A percentile compares a stretch with the other conserved stretches of the same genome.
Conservation (phyloP, 2,329 filamentous ascomycete genomes). For the Reticulascus tulasneorum region DNA sequence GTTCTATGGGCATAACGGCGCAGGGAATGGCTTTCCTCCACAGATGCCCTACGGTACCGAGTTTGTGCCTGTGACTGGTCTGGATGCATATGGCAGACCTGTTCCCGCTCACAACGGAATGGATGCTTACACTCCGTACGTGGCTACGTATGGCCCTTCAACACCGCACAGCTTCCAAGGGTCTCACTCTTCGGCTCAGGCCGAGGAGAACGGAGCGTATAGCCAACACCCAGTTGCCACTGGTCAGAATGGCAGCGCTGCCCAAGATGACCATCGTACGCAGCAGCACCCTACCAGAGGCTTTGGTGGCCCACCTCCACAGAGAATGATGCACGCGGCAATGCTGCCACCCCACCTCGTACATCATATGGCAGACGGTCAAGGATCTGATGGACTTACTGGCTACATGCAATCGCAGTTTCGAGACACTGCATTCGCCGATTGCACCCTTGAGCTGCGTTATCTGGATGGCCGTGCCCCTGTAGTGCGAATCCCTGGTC, state of each 20-base stretch:
- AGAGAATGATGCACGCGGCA: constrained; percentile 25
- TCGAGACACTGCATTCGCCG: constrained; percentile 32
- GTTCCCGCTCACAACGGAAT: constrained; percentile 25
- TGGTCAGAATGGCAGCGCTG: constrained; percentile 30
- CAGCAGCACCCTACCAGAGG: constrained; percentile 5
- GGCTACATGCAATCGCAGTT: constrained; percentile 36
- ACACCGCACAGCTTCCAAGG: constrained; percentile 60
- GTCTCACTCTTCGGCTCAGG: constrained; percentile 52
- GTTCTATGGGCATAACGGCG: constrained; percentile 24
- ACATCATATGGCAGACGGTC: constrained; percentile 13
- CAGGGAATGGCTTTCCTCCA: constrained; percentile 31
- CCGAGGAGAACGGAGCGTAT: constrained; percentile 39
- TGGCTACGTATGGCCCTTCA: constrained; percentile 44
- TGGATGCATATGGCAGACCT: constrained; percentile 35
- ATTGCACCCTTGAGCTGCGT: constrained; percentile 44
- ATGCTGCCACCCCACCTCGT: constrained; percentile 16
- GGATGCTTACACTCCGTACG: constrained; percentile 28
- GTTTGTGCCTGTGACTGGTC: constrained; percentile 27
- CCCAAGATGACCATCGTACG: constrained; percentile 25
- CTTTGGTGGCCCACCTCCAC: constrained; percentile 18
- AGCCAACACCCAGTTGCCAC: constrained; percentile 35
- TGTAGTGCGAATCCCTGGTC: constrained; percentile 44
- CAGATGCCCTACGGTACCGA: constrained; percentile 32
- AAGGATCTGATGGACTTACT: constrained; percentile 30
- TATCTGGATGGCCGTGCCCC: constrained; percentile 34